A percentile compares a stretch with the other conserved stretches of the same genome.
These are phyloP conservation scores for Microbotryum saponariae DNA, from an alignment of 1,284 basidiomycete genomes.

Conservation along the genomic window DNA sequence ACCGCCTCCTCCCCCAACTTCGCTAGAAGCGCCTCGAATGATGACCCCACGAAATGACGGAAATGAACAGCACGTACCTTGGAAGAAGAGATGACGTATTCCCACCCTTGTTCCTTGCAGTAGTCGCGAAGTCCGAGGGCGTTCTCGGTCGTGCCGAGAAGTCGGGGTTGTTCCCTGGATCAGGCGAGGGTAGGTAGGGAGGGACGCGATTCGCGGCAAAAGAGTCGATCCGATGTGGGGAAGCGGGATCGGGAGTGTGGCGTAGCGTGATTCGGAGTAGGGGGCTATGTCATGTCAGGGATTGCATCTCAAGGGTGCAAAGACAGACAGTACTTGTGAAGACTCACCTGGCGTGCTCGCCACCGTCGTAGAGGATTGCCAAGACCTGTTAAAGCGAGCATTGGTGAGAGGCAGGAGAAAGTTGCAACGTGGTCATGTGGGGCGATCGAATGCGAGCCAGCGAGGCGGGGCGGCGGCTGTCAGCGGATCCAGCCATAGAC, in stretches of 20 bases:
- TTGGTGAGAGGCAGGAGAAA: background rate
- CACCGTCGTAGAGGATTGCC: conserved; percentile 42
- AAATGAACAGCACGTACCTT: conserved; percentile 45
- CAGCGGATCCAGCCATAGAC: background rate
- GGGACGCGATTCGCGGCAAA: conserved; percentile 8
- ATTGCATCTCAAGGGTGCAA: too few relatives aligned
- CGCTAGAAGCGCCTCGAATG: background rate
- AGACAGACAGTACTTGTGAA: too few relatives aligned
- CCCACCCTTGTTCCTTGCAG: conserved; percentile 61
- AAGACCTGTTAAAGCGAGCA: conserved; percentile 19
- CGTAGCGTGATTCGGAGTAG: too few relatives aligned
- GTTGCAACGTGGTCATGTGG: background rate
- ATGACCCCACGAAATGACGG: background rate
- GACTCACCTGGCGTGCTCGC: conserved; percentile 60
- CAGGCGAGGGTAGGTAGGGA: background rate
- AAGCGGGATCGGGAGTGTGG: too few relatives aligned
- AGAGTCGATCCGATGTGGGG: conserved; percentile 4
- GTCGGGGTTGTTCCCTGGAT: conserved; percentile 53
- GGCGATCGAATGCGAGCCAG: background rate
- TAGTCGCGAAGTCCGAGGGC: conserved; percentile 39
- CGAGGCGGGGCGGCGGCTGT: background rate
- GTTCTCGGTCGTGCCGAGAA: conserved; percentile 86
- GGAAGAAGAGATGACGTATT: conserved; percentile 64
- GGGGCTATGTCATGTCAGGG: too few relatives aligned
- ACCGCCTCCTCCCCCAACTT: background rate